phyloP scores from a whole-genome alignment of 352 stramenopile species.

The Phytopythium litorale region DNA sequence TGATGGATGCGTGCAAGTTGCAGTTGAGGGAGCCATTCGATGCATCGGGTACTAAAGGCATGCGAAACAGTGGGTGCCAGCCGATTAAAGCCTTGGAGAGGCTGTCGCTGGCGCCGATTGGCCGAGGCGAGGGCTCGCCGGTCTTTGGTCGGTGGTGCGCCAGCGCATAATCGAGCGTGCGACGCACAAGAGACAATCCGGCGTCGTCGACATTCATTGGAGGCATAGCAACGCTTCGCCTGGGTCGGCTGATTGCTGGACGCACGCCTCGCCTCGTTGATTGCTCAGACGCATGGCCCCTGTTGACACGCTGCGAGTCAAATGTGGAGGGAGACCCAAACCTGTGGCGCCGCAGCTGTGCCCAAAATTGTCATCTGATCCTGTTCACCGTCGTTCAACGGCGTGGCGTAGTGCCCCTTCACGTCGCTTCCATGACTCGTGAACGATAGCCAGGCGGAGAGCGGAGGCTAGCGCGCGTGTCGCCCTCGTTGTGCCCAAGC shows the following conservation, averaged over 20 bases:
- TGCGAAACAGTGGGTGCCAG: too few species aligned
- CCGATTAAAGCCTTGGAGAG: too few species aligned
- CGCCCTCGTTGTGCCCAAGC: neutral
- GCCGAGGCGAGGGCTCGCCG: neutral
- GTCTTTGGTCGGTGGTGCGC: neutral
- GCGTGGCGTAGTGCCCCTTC: too few species aligned
- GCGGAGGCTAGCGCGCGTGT: neutral
- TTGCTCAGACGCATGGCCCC: neutral
- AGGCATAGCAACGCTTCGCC: neutral
- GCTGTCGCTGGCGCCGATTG: neutral
- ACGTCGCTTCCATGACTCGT: neutral
- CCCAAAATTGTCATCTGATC: too few species aligned
- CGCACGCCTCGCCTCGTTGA: neutral
- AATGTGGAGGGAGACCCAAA: neutral
- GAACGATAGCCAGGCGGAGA: neutral
- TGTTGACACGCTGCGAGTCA: too few species aligned
- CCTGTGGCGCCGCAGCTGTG: neutral
- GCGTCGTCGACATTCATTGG: neutral
- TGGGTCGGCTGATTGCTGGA: neutral
- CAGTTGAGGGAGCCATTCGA: neutral
- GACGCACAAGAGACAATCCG: neutral
- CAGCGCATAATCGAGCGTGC: neutral
- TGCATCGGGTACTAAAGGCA: too few species aligned
- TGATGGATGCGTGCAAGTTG: neutral
- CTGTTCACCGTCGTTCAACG: too few species aligned